phyloP scores from a whole-genome alignment of 768 basidiomycete species.

The Termitomyces eurrhizus region DNA sequence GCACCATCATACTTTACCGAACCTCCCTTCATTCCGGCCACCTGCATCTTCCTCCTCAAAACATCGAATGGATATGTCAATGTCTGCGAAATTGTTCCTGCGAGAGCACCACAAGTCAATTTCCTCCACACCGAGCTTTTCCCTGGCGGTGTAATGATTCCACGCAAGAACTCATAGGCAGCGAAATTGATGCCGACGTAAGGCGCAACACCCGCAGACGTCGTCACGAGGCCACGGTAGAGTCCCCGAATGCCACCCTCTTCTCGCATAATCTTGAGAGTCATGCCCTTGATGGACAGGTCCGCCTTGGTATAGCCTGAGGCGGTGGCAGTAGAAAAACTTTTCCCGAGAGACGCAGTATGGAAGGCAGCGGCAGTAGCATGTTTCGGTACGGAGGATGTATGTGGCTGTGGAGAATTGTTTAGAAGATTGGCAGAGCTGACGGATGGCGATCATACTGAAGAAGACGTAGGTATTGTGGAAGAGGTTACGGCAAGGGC shows the following conservation, averaged over 20 bases:
- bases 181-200: constrained; percentile 92
- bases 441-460: constrained; percentile 15
- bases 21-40: constrained; percentile 69
- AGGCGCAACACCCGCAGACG: constrained; percentile 87
- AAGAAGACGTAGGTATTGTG: constrained; percentile 11
- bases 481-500: constrained; percentile 24
- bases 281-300: constrained; percentile 84
- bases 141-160: constrained; percentile 77
- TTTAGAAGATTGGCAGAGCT: constrained; percentile 25
- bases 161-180: constrained; percentile 82
- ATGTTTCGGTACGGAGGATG: constrained; percentile 25
- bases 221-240: constrained; percentile 82
- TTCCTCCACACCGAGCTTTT: constrained; percentile 67
- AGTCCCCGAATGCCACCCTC: constrained; percentile 88
- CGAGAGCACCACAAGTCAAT: constrained; percentile 76
- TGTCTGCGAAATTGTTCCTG: constrained; percentile 90
- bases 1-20: constrained; percentile 76
- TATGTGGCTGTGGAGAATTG: constrained; percentile 18
- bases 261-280: constrained; percentile 82
- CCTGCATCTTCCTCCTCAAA: constrained; percentile 93
- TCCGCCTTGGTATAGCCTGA: constrained; percentile 44
- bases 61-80: constrained; percentile 97
- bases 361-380: constrained; percentile 48
- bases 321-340: constrained; percentile 1
- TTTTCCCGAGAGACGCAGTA: constrained; percentile 38